Base-by-base conservation (phyloP, 2,329 filamentous ascomycete species). In the Aphanoascus verrucosus region DNA sequence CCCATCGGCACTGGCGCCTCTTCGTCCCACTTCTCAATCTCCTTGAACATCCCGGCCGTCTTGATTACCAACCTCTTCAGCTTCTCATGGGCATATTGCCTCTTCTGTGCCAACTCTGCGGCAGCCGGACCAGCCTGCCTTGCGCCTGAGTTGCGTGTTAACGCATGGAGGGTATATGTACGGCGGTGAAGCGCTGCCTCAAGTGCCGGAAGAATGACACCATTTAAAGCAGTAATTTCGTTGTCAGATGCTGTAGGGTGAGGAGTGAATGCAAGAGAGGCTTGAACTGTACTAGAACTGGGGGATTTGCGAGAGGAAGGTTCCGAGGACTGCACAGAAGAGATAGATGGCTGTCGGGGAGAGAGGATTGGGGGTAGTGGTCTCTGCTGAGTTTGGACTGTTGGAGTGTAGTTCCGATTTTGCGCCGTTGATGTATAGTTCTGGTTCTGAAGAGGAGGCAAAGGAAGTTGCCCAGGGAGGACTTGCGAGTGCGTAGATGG, bases 1-100 rank as follows among this genome's bases (percentile, higher is more conserved):
- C 89, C 91, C 91, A 97, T 96, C 0, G 89, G 88, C 9, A 97
- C 88, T 5, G 89, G 88, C 61, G 88, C 86, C 42, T 83, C 80
- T 66, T 85, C 85, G 69, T 98, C 93, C 69, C 84, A 86, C 58
- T 85, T 80, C 68, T 98, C 91, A 63, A 98, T 88, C 67, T 95
- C 89, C 64, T 84, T 85, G 69, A 94, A 94, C 20, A 91, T 77
- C 56, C 86, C 82, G 1, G 84, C 85, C 31, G 94, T 77, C 66
- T 94, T 94, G 59, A 84, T 84, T 11, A 95, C 88, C 28, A 94
- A 75, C 64, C 83, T 82, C 59, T 85, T 79, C 41, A 97, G 78
- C 67, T 86, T 85, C 55, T 95, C 89, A 63, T 97, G 90, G 0
- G 85, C 83, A 46, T 88, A 80, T 64, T 87, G 83, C 56, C 85